Evolutionary conservation across 129 eudicot genomes (phyloP), one percentile per base, ranked within the genome.

Genomic region (Arctium minus): DNA sequence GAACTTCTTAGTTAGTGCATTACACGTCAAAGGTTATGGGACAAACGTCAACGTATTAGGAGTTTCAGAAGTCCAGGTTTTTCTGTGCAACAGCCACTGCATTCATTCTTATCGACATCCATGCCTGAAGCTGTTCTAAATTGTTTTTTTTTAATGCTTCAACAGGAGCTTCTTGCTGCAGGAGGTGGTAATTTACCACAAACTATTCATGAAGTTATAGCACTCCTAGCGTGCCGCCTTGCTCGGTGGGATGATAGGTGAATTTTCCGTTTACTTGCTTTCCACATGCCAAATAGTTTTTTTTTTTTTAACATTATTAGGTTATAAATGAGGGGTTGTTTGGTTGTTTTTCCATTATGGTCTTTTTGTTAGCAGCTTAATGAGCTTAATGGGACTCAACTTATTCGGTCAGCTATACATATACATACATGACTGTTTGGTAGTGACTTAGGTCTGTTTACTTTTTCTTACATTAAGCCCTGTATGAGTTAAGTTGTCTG

Each of bases 241-340:
- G 97, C 97, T 53, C 88, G 91, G 22, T 92, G 97, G 94, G 94
- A 92, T 48, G 94, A 92, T 74, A 92, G 94, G 97, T 92, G 81
- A 64, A 35, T 36, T 5, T 42, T 36, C 32, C 56, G 37, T 27
- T 81, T 86, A 38, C 39, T 74, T 68, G 13, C 65, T 12, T 67
- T 73, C 72, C 68, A 40, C 35, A 29, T 70, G 70, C 50, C 37
- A 18, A 44, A 70, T 22, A 31, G 36, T 62, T 18, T 60, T 18
- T 76, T 48, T 76, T 48, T 75, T 46, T 11, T 75, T 11, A 22
- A 29, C 38, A 42, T 44, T 75, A 29, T 46, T 46, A 75, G 79
- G 39, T 42, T 6, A 13, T 74, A 50, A 46, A 3, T 67, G 12
- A 10, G 40, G 40, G 40, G 5, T 0, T 37, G 40, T 33, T 33